Conservation (phyloP, 2,329 filamentous ascomycete genomes). For the Alternaria brassicae region DNA sequence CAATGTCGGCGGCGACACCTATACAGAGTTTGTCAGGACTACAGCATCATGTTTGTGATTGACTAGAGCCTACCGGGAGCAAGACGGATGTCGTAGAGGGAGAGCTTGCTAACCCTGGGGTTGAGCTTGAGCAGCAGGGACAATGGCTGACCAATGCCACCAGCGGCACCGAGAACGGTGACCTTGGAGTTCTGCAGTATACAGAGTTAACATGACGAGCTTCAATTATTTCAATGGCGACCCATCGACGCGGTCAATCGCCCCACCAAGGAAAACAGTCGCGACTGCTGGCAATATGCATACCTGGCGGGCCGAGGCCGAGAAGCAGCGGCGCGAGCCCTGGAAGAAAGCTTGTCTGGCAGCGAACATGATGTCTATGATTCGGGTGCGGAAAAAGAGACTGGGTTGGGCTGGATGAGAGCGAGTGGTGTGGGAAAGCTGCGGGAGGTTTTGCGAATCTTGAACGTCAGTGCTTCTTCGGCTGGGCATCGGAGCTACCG, state of each 20-base stretch:
- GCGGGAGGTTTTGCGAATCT: constrained; percentile 35
- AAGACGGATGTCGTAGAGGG: constrained; percentile 96
- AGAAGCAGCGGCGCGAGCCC: constrained; percentile 61
- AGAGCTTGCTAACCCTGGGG: constrained; percentile 89
- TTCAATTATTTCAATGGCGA: constrained; percentile 16
- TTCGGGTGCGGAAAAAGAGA: constrained; percentile 29
- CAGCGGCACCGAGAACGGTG: constrained; percentile 92
- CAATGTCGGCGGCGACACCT: constrained; percentile 98
- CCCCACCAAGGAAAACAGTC: constrained; percentile 33
- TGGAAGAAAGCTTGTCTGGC: constrained; percentile 60
- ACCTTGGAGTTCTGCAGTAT: constrained; percentile 86
- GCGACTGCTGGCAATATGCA: constrained; percentile 28
- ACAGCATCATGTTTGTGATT: neutral
- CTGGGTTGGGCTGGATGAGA: constrained; percentile 38
- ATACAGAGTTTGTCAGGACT: constrained; percentile 30
- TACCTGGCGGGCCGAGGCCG: constrained; percentile 61
- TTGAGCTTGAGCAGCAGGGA: constrained; percentile 99
- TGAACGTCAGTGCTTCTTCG: constrained; percentile 30
- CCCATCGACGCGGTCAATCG: constrained; percentile 9
- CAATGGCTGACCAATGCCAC: constrained; percentile 97
- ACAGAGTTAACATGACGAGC: constrained; percentile 31
- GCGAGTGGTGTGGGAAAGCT: constrained; percentile 22
- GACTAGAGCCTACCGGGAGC: constrained; percentile 75
- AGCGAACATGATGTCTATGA: constrained; percentile 69
- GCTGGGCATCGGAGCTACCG: constrained; percentile 26